These are phyloP conservation scores for Solanum hybrid DNA, from an alignment of 305 asterid genomes.

Conservation along the genomic window DNA sequence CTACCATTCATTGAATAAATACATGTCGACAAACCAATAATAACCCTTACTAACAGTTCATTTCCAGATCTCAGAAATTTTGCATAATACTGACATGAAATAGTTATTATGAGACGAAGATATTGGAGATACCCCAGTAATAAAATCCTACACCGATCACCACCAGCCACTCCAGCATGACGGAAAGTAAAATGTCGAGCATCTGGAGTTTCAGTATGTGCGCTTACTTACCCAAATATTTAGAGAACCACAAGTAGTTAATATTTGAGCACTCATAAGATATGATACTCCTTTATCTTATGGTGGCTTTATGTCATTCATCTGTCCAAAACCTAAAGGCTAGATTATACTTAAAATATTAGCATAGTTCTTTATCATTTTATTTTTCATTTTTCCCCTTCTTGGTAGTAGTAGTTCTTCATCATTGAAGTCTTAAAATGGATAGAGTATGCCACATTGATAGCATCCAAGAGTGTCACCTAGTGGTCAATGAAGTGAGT, in stretches of 20 bases:
- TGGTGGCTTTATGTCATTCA: background rate
- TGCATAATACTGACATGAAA: background rate
- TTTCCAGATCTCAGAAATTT: background rate
- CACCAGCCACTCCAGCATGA: slow-evolving; percentile 1
- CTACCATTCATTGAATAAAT: background rate
- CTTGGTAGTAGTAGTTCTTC: background rate
- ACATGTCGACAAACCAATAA: background rate
- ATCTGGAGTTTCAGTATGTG: background rate
- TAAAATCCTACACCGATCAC: background rate
- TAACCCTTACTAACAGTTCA: background rate
- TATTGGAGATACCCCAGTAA: background rate
- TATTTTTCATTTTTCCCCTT: background rate
- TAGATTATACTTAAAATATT: background rate
- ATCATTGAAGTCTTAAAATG: background rate
- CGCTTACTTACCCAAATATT: background rate
- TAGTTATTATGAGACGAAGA: background rate
- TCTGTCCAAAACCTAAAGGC: background rate
- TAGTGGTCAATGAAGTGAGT: background rate
- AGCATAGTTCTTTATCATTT: background rate
- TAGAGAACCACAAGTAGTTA: background rate
- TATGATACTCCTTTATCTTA: background rate
- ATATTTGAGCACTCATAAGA: background rate
- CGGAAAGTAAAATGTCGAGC: background rate
- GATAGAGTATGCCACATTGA: background rate
- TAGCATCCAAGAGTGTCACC: background rate